Conservation (phyloP, 768 basidiomycete species). For the Pleurotus tuoliensis region DNA sequence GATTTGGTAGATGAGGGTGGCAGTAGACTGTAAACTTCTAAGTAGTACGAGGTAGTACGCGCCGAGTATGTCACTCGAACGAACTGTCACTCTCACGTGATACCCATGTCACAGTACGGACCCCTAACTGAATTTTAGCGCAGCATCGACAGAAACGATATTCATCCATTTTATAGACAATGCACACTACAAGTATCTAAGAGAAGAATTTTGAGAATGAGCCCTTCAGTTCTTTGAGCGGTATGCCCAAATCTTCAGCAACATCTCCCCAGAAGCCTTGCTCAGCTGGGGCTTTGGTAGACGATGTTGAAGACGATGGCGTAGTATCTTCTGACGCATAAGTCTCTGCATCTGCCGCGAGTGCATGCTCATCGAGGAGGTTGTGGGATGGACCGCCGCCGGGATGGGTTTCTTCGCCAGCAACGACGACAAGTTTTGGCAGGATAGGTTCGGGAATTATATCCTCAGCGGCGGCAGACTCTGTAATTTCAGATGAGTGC, state of each 20-base stretch:
- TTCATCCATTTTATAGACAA: no score
- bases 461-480: constrained; percentile 2
- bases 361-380: constrained; percentile 15
- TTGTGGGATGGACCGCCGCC: constrained; percentile 21
- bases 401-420: constrained; percentile 16
- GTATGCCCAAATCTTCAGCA: constrained; percentile 42
- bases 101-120: no score
- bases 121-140: no score
- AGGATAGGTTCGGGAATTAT: constrained; percentile 11
- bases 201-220: background rate
- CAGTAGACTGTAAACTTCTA: no score
- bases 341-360: background rate
- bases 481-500: constrained; percentile 15
- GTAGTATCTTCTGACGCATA: background rate
- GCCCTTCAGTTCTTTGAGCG: constrained; percentile 7
- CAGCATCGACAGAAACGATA: no score
- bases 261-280: constrained; percentile 40
- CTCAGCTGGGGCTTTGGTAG: constrained; percentile 14
- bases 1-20: no score
- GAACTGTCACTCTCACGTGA: no score
- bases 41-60: no score
- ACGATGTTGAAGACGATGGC: constrained; percentile 6
- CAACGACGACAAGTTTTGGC: constrained; percentile 25
- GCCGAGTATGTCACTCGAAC: no score
- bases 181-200: background rate